Evolutionary conservation across 192 early-diverging fungal genomes (phyloP).

Genomic region (Gigaspora rosea): DNA sequence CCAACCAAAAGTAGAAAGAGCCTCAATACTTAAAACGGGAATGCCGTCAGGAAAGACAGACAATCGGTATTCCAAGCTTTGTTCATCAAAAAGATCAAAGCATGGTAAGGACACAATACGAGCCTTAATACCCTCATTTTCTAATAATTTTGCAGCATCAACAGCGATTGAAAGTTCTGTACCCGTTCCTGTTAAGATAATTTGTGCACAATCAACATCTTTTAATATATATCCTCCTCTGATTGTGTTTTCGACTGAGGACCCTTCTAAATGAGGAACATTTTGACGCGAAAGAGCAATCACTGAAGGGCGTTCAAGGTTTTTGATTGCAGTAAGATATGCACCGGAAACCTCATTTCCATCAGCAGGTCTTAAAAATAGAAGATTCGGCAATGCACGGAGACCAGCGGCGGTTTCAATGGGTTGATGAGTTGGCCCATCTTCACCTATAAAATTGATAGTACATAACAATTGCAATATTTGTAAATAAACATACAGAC

Average conservation of each 20-base stretch:
- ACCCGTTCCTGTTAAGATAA: constrained; percentile 84
- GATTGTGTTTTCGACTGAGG: constrained; percentile 75
- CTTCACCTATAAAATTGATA: constrained; percentile 77
- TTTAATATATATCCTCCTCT: constrained; percentile 88
- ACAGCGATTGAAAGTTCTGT: constrained; percentile 90
- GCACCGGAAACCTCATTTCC: constrained; percentile 92
- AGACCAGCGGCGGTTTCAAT: constrained; percentile 90
- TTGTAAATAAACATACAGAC: neutral
- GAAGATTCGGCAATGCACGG: constrained; percentile 88
- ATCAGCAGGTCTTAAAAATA: constrained; percentile 90
- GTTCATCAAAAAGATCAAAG: constrained; percentile 84
- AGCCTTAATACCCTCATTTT: constrained; percentile 57
- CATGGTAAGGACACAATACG: constrained; percentile 96
- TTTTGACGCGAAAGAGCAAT: constrained; percentile 92
- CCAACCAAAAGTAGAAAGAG: constrained; percentile 88
- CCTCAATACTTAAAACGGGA: constrained; percentile 89
- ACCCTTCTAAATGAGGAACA: constrained; percentile 86
- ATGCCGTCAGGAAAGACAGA: constrained; percentile 78
- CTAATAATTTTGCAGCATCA: constrained; percentile 78
- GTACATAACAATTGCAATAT: neutral
- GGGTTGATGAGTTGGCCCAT: constrained; percentile 99
- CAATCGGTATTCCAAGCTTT: constrained; percentile 77
- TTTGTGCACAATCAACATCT: constrained; percentile 59
- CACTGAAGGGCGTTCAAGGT: constrained; percentile 72
- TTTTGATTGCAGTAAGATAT: constrained; percentile 79